Percentiles rank a stretch among this genome's conserved stretches.
Conservation (phyloP, 164 flowering plant species). For the Stephania japonica region DNA sequence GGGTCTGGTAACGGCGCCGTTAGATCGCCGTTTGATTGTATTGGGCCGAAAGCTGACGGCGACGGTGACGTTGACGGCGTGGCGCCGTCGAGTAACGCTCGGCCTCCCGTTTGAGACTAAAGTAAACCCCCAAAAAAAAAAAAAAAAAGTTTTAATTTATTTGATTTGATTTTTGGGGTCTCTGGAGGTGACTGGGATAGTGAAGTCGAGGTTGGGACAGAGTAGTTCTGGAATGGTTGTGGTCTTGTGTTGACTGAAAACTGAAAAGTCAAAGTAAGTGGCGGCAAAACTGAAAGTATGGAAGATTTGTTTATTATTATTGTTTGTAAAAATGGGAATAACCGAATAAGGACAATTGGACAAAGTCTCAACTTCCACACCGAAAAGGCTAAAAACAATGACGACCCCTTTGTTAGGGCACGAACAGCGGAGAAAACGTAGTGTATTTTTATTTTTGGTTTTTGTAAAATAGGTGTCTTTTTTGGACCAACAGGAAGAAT, state of each 20-base stretch:
- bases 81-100: background rate
- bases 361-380: background rate
- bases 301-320: too few species aligned
- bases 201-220: background rate
- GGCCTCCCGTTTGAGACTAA: conserved; percentile 11
- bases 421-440: background rate
- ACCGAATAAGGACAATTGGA: too few species aligned
- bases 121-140: too few species aligned
- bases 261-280: background rate
- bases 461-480: too few species aligned
- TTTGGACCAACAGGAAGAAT: too few species aligned
- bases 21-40: conserved; percentile 15
- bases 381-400: background rate
- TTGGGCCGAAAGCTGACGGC: conserved; percentile 4
- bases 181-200: background rate
- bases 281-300: background rate
- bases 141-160: too few species aligned
- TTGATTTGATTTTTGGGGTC: background rate
- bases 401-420: background rate
- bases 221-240: background rate
- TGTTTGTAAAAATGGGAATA: background rate
- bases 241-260: background rate
- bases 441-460: too few species aligned
- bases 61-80: background rate
- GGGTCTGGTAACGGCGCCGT: conserved; percentile 14